A percentile compares a stretch with the other conserved stretches of the same genome.
These are phyloP conservation scores for Mycotypha africana DNA, from an alignment of 371 early-diverging fungal genomes.

Conservation along the genomic window DNA sequence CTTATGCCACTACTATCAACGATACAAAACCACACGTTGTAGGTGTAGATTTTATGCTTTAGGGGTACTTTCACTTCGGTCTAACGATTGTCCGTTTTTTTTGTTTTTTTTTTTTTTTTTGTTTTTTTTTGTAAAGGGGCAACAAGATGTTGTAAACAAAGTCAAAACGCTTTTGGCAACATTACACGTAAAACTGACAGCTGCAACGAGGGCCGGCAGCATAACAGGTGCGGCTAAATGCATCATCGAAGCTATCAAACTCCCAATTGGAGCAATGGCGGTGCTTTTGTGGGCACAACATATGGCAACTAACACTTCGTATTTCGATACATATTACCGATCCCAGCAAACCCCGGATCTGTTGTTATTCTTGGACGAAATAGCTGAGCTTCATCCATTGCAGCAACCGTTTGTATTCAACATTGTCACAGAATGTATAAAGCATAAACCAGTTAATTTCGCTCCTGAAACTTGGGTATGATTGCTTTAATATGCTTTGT, in stretches of 20 bases:
- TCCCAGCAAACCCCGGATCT: slow-evolving; percentile 55
- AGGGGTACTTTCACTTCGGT: too few species aligned
- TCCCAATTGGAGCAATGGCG: slow-evolving; percentile 51
- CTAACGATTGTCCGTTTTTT: too few species aligned
- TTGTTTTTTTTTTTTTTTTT: too few species aligned
- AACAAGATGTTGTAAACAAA: slow-evolving; percentile 12
- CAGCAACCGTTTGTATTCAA: slow-evolving; percentile 59
- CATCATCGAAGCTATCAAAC: slow-evolving; percentile 22
- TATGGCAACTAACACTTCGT: slow-evolving; percentile 52
- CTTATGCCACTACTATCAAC: slow-evolving; percentile 48
- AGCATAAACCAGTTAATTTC: slow-evolving; percentile 29
- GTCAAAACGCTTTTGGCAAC: slow-evolving; percentile 13
- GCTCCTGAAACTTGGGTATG: slow-evolving; percentile 55
- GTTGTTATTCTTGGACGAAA: slow-evolving; percentile 61
- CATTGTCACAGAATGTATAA: slow-evolving; percentile 39
- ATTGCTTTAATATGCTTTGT: not conserved
- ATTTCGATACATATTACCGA: slow-evolving; percentile 64
- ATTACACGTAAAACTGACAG: slow-evolving; percentile 10
- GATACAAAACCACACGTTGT: slow-evolving; percentile 24
- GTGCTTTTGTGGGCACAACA: slow-evolving; percentile 62
- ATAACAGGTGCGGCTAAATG: slow-evolving; percentile 21
- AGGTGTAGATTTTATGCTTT: not conserved
- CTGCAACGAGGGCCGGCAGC: slow-evolving; percentile 19
- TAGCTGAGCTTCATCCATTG: slow-evolving; percentile 59
- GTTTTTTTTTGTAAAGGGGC: too few species aligned